These are phyloP conservation scores for Microsporum ferrugineum DNA, from an alignment of 2,329 filamentous ascomycete species.

Conservation along the genomic window DNA sequence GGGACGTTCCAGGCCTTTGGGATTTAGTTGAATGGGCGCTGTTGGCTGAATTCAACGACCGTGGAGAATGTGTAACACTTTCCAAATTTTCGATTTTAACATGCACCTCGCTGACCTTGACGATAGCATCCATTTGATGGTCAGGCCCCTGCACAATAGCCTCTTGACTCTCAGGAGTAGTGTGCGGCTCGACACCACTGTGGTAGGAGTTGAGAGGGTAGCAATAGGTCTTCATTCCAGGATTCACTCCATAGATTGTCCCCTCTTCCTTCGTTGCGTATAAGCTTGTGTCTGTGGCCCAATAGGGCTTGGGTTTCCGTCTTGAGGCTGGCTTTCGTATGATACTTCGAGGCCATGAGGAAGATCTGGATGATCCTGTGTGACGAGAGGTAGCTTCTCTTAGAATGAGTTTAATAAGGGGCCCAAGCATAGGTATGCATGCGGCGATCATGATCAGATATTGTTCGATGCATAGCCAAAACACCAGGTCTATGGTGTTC, in stretches of 20 bases:
- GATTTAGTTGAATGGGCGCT: not conserved
- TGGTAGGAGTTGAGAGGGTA: not conserved
- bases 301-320: not conserved
- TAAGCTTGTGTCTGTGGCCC: not conserved
- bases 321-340: not conserved
- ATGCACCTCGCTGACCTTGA: conserved; percentile 5
- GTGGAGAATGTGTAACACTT: not conserved
- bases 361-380: not conserved
- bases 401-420: conserved; percentile 6
- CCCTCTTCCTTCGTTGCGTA: not conserved
- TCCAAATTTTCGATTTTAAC: conserved; percentile 2
- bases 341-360: not conserved
- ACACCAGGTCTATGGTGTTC: conserved; percentile 7
- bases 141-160: not conserved
- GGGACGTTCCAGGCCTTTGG: not conserved
- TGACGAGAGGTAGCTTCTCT: not conserved
- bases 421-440: conserved; percentile 10
- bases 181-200: not conserved
- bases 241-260: not conserved
- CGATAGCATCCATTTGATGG: not conserved
- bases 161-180: conserved; percentile 5
- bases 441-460: conserved; percentile 12
- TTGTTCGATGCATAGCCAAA: conserved; percentile 9
- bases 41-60: not conserved
- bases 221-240: not conserved